Percentiles rank a stretch among this genome's conserved stretches.
Conservation (phyloP, 495 filamentous ascomycete species). For the Hypoxylon cercidicola region DNA sequence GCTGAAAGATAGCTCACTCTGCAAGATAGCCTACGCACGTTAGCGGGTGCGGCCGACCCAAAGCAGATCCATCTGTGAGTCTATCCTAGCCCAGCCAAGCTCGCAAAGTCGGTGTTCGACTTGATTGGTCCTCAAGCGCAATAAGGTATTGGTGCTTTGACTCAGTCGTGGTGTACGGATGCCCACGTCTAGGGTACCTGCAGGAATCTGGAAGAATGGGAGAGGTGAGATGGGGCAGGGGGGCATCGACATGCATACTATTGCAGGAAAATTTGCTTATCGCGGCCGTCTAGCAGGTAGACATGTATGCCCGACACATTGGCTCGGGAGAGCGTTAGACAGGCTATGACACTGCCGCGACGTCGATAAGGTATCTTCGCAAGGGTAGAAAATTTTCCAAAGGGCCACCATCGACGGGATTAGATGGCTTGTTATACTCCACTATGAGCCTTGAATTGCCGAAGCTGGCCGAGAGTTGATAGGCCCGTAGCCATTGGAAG, state of each 20-base stretch:
- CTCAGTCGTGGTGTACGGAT: conserved; percentile 32
- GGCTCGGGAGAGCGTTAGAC: conserved; percentile 2
- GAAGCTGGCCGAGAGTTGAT: conserved; percentile 38
- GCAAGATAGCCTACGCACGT: conserved; percentile 36
- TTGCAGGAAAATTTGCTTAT: conserved; percentile 37
- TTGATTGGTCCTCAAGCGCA: conserved; percentile 36
- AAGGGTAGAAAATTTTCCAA: conserved; percentile 42
- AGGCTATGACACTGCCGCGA: conserved; percentile 23
- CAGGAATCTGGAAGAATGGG: conserved; percentile 41
- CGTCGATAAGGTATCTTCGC: conserved; percentile 33
- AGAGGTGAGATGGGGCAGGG: conserved; percentile 26
- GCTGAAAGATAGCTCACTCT: conserved; percentile 32
- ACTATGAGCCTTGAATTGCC: conserved; percentile 38
- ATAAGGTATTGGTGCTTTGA: conserved; percentile 29
- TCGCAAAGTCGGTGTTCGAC: conserved; percentile 21
- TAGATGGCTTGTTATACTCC: conserved; percentile 28
- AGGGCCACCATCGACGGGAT: conserved; percentile 24
- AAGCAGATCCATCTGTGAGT: conserved; percentile 38
- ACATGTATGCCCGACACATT: conserved; percentile 1
- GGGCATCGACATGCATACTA: conserved; percentile 36
- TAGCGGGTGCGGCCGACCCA: conserved; percentile 29
- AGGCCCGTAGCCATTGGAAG: conserved; percentile 3
- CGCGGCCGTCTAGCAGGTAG: conserved; percentile 18
- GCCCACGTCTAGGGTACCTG: conserved; percentile 43
- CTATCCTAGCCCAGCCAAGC: conserved; percentile 34